phyloP scores from a whole-genome alignment of 495 filamentous ascomycete species.

The Ascodesmis nigricans region DNA sequence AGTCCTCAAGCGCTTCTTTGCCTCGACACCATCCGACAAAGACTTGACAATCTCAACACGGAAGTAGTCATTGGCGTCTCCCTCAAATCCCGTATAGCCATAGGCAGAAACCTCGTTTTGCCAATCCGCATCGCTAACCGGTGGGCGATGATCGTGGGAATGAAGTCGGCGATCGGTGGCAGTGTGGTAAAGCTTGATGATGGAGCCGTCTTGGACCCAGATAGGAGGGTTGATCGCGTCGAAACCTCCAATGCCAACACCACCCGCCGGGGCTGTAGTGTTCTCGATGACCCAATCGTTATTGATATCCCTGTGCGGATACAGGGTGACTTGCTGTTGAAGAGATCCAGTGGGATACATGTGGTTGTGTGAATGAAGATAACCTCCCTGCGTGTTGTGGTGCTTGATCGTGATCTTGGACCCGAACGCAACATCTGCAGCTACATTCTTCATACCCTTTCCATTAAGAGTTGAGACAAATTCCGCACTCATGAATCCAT shows the following conservation, averaged over 20 bases:
- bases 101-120: slow-evolving; percentile 97
- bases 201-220: slow-evolving; percentile 55
- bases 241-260: slow-evolving; percentile 70
- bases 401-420: slow-evolving; percentile 73
- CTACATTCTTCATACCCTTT: slow-evolving; percentile 85
- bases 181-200: slow-evolving; percentile 63
- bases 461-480: slow-evolving; percentile 95
- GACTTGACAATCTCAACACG: slow-evolving; percentile 83
- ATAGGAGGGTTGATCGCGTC: slow-evolving; percentile 42
- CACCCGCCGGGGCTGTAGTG: slow-evolving; percentile 69
- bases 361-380: slow-evolving; percentile 83
- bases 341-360: slow-evolving; percentile 97
- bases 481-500: slow-evolving; percentile 98
- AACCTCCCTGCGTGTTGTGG: slow-evolving; percentile 90
- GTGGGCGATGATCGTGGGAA: slow-evolving; percentile 93
- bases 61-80: slow-evolving; percentile 92
- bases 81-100: slow-evolving; percentile 88
- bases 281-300: slow-evolving; percentile 88
- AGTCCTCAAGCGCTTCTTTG: slow-evolving; percentile 70
- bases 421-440: slow-evolving; percentile 75
- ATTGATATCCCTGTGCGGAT: slow-evolving; percentile 98
- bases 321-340: slow-evolving; percentile 94
- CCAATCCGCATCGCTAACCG: slow-evolving; percentile 92
- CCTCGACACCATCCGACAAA: slow-evolving; percentile 55
- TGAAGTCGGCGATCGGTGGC: slow-evolving; percentile 73